Evolutionary conservation across 306 rosid species (phyloP), one percentile per base, ranked within the genome.

Genomic region (Inga oerstediana): DNA sequence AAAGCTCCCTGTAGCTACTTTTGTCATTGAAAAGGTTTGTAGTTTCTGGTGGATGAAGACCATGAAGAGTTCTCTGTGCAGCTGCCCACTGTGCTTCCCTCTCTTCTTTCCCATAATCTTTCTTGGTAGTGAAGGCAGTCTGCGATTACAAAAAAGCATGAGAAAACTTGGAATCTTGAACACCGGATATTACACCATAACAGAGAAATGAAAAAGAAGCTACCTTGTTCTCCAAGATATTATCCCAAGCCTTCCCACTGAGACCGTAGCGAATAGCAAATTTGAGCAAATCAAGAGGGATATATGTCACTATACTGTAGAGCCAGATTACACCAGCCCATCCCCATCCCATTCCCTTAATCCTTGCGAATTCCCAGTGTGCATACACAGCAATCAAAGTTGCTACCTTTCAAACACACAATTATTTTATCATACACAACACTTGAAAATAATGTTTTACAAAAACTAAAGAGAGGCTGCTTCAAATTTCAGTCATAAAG

Each of bases 281-380:
- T 83, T 96, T 96, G 78, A 96, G 92, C 8, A 91, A 2, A 90
- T 96, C 99, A 32, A 96, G 98, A 89, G 99, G 99, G 79, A 92
- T 0, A 59, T 96, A 96, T 35, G 99, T 96, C 52, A 92, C 91
- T 64, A 94, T 14, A 81, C 93, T 96, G 66, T 88, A 96, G 2
- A 96, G 79, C 99, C 99, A 96, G 82, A 96, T 89, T 8, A 92
- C 95, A 80, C 97, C 99, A 65, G 99, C 99, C 99, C 99, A 96
- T 46, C 99, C 97, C 99, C 98, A 96, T 79, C 99, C 99, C 74
- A 75, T 58, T 77, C 98, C 99, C 43, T 91, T 27, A 16, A 94
- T 96, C 70, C 91, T 89, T n/a, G 99, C 98, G 65, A 96, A 96
- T 17, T 39, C 85, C 97, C 97, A 92, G 37, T 86, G 62, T 32